These are phyloP conservation scores for Crithidia thermophila DNA, from an alignment of 208 protist species.

Conservation along the genomic window DNA sequence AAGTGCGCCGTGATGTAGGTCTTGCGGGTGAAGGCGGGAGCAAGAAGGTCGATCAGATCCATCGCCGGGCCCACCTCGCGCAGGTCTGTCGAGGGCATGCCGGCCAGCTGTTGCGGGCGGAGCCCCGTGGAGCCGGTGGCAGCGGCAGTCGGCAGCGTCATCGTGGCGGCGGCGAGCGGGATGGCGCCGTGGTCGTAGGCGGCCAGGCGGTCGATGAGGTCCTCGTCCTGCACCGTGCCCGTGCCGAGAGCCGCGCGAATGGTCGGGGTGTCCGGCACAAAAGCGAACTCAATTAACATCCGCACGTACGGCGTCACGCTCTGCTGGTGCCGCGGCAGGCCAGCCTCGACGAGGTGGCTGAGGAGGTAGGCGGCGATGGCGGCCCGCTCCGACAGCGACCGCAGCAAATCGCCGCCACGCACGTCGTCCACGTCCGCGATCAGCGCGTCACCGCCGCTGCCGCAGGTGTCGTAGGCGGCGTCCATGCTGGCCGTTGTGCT, in stretches of 20 bases:
- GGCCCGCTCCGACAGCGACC: constrained; percentile 45
- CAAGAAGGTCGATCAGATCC: constrained; percentile 33
- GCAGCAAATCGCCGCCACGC: constrained; percentile 19
- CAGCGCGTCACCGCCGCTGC: not conserved
- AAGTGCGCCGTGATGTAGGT: constrained; percentile 77
- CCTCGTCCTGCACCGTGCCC: constrained; percentile 29
- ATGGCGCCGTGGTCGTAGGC: not conserved
- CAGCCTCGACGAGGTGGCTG: constrained; percentile 38
- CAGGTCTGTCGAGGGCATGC: not conserved
- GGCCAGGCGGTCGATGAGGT: constrained; percentile 26
- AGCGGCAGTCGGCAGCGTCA: not conserved
- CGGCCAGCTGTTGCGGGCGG: not conserved
- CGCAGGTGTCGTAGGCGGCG: not conserved
- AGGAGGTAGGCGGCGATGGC: constrained; percentile 63
- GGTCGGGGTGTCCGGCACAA: constrained; percentile 58
- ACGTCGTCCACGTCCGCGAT: not conserved
- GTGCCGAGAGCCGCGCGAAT: constrained; percentile 34
- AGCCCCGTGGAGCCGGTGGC: too few relatives aligned
- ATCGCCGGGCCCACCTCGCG: not conserved
- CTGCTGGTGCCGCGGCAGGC: constrained; percentile 61
- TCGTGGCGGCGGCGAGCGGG: not conserved
- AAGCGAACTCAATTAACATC: constrained; percentile 68
- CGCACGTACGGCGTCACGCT: constrained; percentile 57
- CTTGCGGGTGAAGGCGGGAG: constrained; percentile 59
- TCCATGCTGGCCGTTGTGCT: not conserved